These are phyloP conservation scores for Puccinia novopanici DNA, from an alignment of 1,284 basidiomycete species.

Conservation along the genomic window DNA sequence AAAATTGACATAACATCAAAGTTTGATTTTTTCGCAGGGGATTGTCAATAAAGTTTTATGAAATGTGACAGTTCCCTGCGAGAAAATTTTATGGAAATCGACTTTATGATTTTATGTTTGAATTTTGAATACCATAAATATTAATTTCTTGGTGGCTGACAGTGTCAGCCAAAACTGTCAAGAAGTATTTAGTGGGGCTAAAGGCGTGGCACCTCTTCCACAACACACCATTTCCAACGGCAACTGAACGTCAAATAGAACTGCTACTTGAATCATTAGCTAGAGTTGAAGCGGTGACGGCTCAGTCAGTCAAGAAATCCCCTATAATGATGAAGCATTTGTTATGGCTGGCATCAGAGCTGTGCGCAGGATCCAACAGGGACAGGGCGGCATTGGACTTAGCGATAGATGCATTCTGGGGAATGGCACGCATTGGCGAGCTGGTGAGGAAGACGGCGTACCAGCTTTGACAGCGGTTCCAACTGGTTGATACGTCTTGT, in stretches of 20 bases:
- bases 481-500: too few species aligned
- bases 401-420: conserved; percentile 12
- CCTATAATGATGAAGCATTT: neutral
- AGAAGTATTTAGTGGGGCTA: neutral
- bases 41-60: too few species aligned
- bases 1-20: too few species aligned
- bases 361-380: neutral
- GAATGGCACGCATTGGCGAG: neutral
- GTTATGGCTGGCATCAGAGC: neutral
- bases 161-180: neutral
- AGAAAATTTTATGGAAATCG: too few species aligned
- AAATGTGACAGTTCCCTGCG: too few species aligned
- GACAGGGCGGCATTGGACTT: neutral
- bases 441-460: neutral
- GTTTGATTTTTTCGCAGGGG: too few species aligned
- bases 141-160: too few species aligned
- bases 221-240: neutral
- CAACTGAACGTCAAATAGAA: neutral
- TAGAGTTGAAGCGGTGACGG: neutral
- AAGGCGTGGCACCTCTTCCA: neutral
- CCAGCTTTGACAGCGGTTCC: too few species aligned
- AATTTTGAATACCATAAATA: too few species aligned
- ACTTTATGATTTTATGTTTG: too few species aligned
- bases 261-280: neutral
- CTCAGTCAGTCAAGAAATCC: neutral